Conservation (phyloP, 1,284 basidiomycete species). For the Marasmius fiardii region DNA sequence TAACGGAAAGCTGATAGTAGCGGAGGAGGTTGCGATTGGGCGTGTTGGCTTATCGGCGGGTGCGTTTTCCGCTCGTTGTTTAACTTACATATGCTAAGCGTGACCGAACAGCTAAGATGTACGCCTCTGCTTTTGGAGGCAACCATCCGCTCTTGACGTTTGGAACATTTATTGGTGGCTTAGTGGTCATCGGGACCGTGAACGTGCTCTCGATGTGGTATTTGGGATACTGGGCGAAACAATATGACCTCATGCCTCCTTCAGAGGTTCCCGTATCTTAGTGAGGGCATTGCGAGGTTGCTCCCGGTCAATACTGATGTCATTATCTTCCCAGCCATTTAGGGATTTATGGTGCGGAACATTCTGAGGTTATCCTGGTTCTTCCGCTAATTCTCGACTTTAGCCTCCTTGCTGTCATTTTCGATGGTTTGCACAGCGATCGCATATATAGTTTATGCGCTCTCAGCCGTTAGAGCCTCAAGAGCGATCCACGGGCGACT, state of each 20-base stretch:
- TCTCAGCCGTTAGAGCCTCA: conserved; percentile 39
- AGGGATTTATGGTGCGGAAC: conserved; percentile 6
- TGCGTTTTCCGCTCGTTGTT: conserved; percentile 6
- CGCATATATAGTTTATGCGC: conserved; percentile 17
- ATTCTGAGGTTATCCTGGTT: not conserved
- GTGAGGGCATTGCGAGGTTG: no score
- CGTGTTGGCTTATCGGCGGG: conserved; percentile 29
- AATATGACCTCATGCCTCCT: conserved; percentile 35
- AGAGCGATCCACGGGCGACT: conserved; percentile 48
- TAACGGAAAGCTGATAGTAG: conserved; percentile 39
- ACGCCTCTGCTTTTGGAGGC: conserved; percentile 26
- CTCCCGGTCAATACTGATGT: no score
- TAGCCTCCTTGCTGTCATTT: not conserved
- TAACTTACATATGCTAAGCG: not conserved
- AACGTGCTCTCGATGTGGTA: conserved; percentile 43
- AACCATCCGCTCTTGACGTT: conserved; percentile 24
- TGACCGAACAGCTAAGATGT: conserved; percentile 25
- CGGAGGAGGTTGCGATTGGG: conserved; percentile 47
- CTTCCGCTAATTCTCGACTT: no score
- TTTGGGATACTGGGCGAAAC: conserved; percentile 49
- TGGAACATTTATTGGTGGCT: conserved; percentile 19
- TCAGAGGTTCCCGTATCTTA: conserved; percentile 26
- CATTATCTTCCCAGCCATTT: conserved; percentile 4
- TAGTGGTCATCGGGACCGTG: conserved; percentile 21
- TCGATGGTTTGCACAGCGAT: not conserved